phyloP scores from a whole-genome alignment of 345 rosid species.

The Salix brachista region DNA sequence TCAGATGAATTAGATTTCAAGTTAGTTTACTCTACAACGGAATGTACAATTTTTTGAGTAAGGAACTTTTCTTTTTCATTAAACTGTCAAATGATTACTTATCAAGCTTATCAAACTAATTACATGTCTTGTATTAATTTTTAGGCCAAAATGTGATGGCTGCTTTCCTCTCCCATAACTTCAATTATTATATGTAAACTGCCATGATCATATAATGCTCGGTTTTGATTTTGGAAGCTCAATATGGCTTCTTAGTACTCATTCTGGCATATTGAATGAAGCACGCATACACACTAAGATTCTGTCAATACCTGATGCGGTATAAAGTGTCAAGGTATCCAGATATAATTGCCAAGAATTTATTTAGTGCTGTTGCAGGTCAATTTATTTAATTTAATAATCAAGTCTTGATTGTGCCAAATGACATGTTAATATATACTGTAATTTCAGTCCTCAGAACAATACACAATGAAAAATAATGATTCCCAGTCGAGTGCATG shows the following conservation, averaged over 20 bases:
- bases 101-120: neutral
- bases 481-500: neutral
- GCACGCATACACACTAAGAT: neutral
- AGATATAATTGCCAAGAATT: neutral
- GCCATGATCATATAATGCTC: neutral
- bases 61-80: neutral
- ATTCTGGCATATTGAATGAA: neutral
- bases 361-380: too few species aligned
- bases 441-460: too few species aligned
- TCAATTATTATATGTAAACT: neutral
- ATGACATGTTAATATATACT: too few species aligned
- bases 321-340: neutral
- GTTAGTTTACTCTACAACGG: neutral
- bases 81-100: neutral
- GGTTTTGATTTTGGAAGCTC: slow-evolving; percentile 1
- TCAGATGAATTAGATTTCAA: too few species aligned
- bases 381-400: too few species aligned
- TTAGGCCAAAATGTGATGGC: neutral
- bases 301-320: neutral
- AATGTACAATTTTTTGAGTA: neutral
- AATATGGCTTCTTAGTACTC: neutral
- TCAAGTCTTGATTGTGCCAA: too few species aligned
- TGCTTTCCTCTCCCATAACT: neutral
- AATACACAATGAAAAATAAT: too few species aligned
- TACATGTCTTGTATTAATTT: neutral